Base-by-base conservation (phyloP, 2,329 filamentous ascomycete species). In the Elsinoe perseae region DNA sequence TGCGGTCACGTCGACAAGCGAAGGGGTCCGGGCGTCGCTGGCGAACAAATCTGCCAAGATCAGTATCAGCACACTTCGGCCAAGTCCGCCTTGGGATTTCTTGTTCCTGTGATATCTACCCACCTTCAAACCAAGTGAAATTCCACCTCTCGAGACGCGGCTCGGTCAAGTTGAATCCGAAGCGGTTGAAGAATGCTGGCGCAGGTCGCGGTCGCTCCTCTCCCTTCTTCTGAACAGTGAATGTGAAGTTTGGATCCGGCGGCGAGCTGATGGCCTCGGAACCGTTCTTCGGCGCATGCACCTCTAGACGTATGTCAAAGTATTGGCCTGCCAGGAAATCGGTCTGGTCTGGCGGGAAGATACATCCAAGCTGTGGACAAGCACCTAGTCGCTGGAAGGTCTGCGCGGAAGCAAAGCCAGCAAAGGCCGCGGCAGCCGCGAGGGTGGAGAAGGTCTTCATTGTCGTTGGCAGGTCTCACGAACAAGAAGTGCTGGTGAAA, bases 271-370 rank as follows among this genome's bases (percentile, higher is more conserved):
- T 87, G n/a, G 84, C 84, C 70, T 93, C 87, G 34, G 85, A 87
- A 61, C 89, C 88, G 70, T 93, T 93, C 66, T 85, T 77, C 4
- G 87, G 87, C 8, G 87, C 86, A 67, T 92, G 87, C 27, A 93
- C 81, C 69, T 93, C 88, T 58, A 92, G 80, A 58, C 88, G 84
- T 60, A 95, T 84, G 68, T 93, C 89, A 66, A 93, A 93, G 69
- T 81, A 85, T 72, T 93, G 88, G 10, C 88, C 88, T 4, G 88
- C 84, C 1, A 95, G 79, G 73, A 93, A 93, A 65, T 93, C 88
- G 61, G 85, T 83, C 73, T 81, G 78, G 61, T 82, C 79, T 18
- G 80, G 80, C 50, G 80, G 80, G 56, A 81, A 77, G 57, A 82
- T 72, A 65, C 60, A 72, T 65, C 79, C 80, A 56, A 82, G 68